Evolutionary conservation across 768 basidiomycete genomes (phyloP), one percentile per base, ranked within the genome.

Genomic region (Suillus alpinus): DNA sequence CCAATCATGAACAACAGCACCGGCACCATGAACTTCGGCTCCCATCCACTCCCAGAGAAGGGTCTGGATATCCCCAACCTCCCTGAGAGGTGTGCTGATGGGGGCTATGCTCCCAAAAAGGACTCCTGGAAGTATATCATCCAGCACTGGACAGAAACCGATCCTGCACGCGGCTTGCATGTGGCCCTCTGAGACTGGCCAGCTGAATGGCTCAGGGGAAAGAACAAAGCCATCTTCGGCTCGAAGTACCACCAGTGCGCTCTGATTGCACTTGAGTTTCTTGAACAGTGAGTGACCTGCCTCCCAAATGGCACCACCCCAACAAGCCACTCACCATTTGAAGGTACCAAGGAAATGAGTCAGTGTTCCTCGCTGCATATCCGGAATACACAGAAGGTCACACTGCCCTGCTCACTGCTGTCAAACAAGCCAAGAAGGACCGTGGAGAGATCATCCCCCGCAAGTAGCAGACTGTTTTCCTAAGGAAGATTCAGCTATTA

Each of bases 141-240:
- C 50, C 13, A 36, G 18, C 56, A 63, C 29, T 63, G 62, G 59
- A 9, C 4, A 0, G 26, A 26, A 3, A 50, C 59, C 1, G 37
- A 18, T 10, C 62, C 59, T 0, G 26, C 23, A 3, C 18, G 34
- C 5, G 56, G 56, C n/a, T 29, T 63, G 12, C n/a, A 58, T 20
- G 55, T 40, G 4, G 59, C 62, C 13, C 56, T 63, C 34, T 41
- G 12, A 34, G 51, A 63, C 13, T 63, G 62, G 62, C 59, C 59
- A 3, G 14, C 32, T 10, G 9, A 36, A 4, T 58, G 59, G 56
- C 26, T 12, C 36, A 39, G 10, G n/a, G 60, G 57, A 1, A 29
- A 14, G 31, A 63, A 61, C 52, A 20, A 40, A 23, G 43, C 20
- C 13, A 3, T 52, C 14, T 61, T 63, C 3, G 29, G n/a, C 9